These are phyloP conservation scores for Alloascoidea africana DNA, from an alignment of 805 yeast species.

Conservation along the genomic window DNA sequence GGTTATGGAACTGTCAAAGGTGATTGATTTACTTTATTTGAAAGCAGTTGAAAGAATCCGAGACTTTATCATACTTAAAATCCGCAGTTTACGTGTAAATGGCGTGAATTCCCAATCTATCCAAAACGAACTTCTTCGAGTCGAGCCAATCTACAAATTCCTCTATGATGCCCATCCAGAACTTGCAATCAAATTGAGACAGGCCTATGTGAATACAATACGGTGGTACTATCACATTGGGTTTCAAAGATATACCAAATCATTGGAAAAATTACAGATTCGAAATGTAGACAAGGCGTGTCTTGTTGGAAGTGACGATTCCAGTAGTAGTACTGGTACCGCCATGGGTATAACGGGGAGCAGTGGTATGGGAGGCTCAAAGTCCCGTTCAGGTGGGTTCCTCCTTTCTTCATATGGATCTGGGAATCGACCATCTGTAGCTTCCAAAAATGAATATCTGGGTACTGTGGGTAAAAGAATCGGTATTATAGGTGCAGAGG, in stretches of 20 bases:
- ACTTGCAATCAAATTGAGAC: constrained; percentile 55
- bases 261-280: constrained; percentile 49
- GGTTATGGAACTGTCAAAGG: constrained; percentile 12
- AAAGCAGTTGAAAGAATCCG: constrained; percentile 68
- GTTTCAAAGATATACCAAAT: constrained; percentile 61
- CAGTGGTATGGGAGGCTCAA: too few species aligned
- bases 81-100: constrained; percentile 52
- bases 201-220: constrained; percentile 82
- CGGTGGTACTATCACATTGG: constrained; percentile 80
- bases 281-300: constrained; percentile 38
- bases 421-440: constrained; percentile 6
- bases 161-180: constrained; percentile 37
- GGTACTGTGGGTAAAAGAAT: constrained; percentile 43
- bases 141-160: constrained; percentile 48
- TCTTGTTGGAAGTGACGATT: constrained; percentile 33
- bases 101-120: constrained; percentile 58
- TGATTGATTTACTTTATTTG: constrained; percentile 32
- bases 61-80: constrained; percentile 46
- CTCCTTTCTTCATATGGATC: not conserved
- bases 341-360: too few species aligned
- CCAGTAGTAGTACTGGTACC: constrained; percentile 15
- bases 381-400: constrained; percentile 16
- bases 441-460: constrained; percentile 30
- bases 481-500: constrained; percentile 37
- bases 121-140: constrained; percentile 48